Conservation (phyloP, 2,329 filamentous ascomycete genomes). For the Gaeumannomyces tritici region DNA sequence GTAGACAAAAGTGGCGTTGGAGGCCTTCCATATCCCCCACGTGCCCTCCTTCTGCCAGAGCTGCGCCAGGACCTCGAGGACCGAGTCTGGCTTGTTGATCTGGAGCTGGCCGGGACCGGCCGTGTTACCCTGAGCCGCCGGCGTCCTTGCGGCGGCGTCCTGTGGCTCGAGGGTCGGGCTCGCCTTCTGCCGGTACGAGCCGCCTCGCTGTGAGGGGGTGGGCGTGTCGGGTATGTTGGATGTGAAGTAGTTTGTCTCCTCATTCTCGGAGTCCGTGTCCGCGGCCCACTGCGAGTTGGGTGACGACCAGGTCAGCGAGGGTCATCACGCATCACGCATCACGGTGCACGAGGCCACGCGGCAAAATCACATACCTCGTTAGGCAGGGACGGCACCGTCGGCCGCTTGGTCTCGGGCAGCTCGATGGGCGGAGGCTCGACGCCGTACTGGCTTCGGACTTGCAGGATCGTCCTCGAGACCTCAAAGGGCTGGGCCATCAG, state of each 20-base stretch:
- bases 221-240: conserved; percentile 50
- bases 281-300: background rate
- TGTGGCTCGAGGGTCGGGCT: conserved; percentile 12
- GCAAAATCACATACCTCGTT: background rate
- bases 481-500: conserved; percentile 93
- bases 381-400: background rate
- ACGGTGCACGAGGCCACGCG: background rate
- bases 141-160: background rate
- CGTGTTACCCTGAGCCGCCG: conserved; percentile 19
- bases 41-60: conserved; percentile 84
- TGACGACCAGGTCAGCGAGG: background rate
- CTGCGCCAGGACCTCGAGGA: conserved; percentile 78
- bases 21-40: conserved; percentile 90
- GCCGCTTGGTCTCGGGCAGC: conserved; percentile 8
- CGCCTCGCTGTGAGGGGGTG: conserved; percentile 25
- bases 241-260: conserved; percentile 80
- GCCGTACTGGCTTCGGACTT: conserved; percentile 55
- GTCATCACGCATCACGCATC: background rate
- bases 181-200: conserved; percentile 21
- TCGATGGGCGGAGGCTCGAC: conserved; percentile 17
- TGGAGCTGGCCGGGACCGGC: conserved; percentile 48
- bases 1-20: conserved; percentile 89
- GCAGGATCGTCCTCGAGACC: conserved; percentile 87
- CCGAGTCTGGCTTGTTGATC: conserved; percentile 66
- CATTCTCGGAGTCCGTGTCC: conserved; percentile 61